Evolutionary conservation across 768 basidiomycete genomes (phyloP).

Genomic region (Pulveroboletus sp.): DNA sequence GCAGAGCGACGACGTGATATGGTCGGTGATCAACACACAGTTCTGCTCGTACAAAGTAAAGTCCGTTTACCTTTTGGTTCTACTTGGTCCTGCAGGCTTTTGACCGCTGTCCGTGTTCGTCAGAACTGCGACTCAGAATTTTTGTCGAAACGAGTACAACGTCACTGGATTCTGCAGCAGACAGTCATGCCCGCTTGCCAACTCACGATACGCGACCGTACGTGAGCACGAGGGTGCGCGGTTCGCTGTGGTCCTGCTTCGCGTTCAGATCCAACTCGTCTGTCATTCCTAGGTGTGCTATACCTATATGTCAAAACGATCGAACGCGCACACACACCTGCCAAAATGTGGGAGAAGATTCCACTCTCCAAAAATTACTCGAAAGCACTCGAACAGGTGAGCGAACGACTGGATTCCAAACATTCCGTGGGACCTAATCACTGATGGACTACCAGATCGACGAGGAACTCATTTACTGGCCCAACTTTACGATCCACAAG

Average conservation of each 20-base stretch:
- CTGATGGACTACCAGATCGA: constrained; percentile 67
- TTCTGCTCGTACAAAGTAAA: constrained; percentile 99
- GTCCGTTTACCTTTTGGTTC: constrained; percentile 45
- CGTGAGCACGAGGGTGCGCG: constrained; percentile 85
- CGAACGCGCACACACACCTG: constrained; percentile 94
- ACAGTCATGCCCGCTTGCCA: constrained; percentile 97
- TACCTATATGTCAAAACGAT: constrained; percentile 98
- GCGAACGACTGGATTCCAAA: constrained; percentile 10
- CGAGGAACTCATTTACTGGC: constrained; percentile 95
- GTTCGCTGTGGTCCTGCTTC: neutral
- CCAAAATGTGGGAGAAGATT: constrained; percentile 97
- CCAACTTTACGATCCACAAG: constrained; percentile 95
- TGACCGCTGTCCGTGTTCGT: neutral
- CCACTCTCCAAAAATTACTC: constrained; percentile 92
- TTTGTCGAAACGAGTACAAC: constrained; percentile 99
- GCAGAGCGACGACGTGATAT: constrained; percentile 98
- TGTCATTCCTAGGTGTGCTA: constrained; percentile 56
- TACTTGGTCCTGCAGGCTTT: constrained; percentile 3
- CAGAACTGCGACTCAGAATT: constrained; percentile 94
- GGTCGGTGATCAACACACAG: constrained; percentile 91
- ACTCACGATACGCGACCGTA: constrained; percentile 97
- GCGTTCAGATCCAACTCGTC: neutral
- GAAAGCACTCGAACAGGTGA: constrained; percentile 91
- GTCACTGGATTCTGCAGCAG: constrained; percentile 93
- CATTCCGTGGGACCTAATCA: neutral